Evolutionary conservation across 2,329 filamentous ascomycete species (phyloP), one percentile per base, ranked within the genome.

Genomic region (Xylaria sp.): DNA sequence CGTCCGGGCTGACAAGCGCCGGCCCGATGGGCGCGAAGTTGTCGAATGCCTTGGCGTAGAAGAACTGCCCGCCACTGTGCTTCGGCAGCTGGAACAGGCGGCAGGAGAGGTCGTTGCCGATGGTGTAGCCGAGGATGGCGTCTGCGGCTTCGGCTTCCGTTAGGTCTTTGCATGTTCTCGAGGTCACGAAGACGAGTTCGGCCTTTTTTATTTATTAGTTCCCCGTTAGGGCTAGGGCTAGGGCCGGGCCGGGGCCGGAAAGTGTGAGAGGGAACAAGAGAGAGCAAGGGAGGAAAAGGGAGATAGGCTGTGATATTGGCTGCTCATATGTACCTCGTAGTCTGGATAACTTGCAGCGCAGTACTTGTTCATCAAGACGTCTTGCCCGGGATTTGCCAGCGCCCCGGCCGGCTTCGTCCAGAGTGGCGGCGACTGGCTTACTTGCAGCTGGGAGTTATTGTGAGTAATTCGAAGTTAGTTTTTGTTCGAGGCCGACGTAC

Each of bases 41-140:
- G 68, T 84, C 82, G 64, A 84, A 84, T 0, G 78, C 78, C 61
- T 84, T 84, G 0, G 80, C 80, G 67, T 81, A 82, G 42, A 78
- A 79, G 65, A 79, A 82, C 39, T 77, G 75, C 1, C 70, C 71
- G 1, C 75, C 76, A 0, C 66, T 69, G 7, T 70, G 67, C 9
- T 74, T 69, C 11, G 73, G 74, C n/a, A 75, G 34, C 69, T 78
- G 77, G 68, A 76, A 78, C 9, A 71, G 56, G 24, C 78, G 76
- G 24, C 76, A 75, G 3, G 75, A 77, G 3, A 79, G 70, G 64
- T 79, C 78, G 51, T 79, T 80, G 7, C 75, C 76, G 24, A 73
- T 70, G 0, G 78, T 79, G 54, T 79, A 79, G 19, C 77, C 78
- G 0, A 79, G 65, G n/a, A 80, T 76, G 51, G 65, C 65, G 3